Conservation (phyloP, 1,284 basidiomycete genomes). For the Trichosporon sp. region DNA sequence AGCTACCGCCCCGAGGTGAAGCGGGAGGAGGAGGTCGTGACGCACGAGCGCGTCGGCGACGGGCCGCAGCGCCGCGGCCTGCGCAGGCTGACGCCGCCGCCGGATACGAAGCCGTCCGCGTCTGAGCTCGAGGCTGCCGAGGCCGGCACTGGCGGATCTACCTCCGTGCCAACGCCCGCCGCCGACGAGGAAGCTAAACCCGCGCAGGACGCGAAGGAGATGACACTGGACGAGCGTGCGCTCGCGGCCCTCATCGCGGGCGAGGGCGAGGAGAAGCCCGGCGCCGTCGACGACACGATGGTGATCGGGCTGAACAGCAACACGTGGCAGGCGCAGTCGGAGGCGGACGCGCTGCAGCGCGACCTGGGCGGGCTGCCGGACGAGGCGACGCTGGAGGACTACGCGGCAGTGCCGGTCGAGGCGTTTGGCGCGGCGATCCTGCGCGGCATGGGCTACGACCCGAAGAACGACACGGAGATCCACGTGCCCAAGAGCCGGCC, state of each 20-base stretch:
- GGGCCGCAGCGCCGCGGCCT: slow-evolving; percentile 76
- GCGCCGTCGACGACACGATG: slow-evolving; percentile 19
- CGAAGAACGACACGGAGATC: slow-evolving; percentile 62
- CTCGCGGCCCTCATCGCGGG: slow-evolving; percentile 40
- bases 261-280: slow-evolving; percentile 48
- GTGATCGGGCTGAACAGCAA: not conserved
- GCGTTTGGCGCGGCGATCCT: slow-evolving; percentile 91
- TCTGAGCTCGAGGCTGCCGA: slow-evolving; percentile 9
- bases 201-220: slow-evolving; percentile 14
- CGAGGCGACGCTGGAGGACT: slow-evolving; percentile 72
- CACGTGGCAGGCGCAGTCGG: slow-evolving; percentile 54
- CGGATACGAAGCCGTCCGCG: slow-evolving; percentile 21
- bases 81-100: slow-evolving; percentile 36
- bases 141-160: not conserved
- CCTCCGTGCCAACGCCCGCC: not conserved
- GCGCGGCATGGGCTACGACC: slow-evolving; percentile 89
- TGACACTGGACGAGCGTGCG: slow-evolving; percentile 40
- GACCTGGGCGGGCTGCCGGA: slow-evolving; percentile 63
- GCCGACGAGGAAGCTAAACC: slow-evolving; percentile 10
- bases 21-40: slow-evolving; percentile 47
- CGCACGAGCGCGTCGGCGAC: slow-evolving; percentile 57
- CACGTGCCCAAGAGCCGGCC: slow-evolving; percentile 77
- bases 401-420: slow-evolving; percentile 81
- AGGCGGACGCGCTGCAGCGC: slow-evolving; percentile 72
- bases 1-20: slow-evolving; percentile 59